phyloP scores from a whole-genome alignment of 805 yeast genomes.

The Monosporozyma unispora region DNA sequence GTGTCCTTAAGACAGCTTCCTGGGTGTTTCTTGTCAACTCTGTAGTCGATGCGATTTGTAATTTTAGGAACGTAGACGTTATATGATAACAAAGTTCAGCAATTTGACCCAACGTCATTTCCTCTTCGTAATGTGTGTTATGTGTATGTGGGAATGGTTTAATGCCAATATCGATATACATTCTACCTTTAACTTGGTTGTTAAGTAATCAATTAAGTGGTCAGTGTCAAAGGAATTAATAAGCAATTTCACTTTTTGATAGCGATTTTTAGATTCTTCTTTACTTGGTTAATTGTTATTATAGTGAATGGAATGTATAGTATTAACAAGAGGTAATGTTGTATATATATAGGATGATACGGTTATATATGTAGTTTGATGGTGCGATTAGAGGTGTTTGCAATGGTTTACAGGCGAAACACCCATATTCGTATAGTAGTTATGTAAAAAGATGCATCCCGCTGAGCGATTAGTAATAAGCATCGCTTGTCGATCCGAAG shows the following conservation, averaged over 20 bases:
- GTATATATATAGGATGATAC: no score
- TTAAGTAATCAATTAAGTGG: not conserved
- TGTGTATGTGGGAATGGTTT: not conserved
- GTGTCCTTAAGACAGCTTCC: slow-evolving; percentile 20
- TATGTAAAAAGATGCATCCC: not conserved
- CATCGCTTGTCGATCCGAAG: not conserved
- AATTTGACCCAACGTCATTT: slow-evolving; percentile 11
- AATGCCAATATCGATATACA: not conserved
- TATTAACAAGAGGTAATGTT: not conserved
- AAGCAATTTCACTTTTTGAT: not conserved
- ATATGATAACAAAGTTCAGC: slow-evolving; percentile 22
- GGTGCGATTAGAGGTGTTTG: no score
- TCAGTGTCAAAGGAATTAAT: not conserved
- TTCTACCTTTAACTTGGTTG: no score
- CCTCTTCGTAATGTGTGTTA: not conserved
- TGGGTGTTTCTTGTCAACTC: slow-evolving; percentile 21
- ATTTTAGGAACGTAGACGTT: slow-evolving; percentile 18
- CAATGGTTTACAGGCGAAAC: not conserved
- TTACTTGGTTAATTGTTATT: not conserved
- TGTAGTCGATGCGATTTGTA: slow-evolving; percentile 3
- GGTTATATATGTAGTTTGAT: no score
- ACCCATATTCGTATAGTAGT: not conserved
- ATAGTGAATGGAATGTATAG: not conserved
- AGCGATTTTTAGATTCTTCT: not conserved
- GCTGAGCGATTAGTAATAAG: not conserved